Percentiles rank a stretch among this genome's conserved stretches.
phyloP scores from a whole-genome alignment of 2,329 filamentous ascomycete species.

The Phialophora expanda region DNA sequence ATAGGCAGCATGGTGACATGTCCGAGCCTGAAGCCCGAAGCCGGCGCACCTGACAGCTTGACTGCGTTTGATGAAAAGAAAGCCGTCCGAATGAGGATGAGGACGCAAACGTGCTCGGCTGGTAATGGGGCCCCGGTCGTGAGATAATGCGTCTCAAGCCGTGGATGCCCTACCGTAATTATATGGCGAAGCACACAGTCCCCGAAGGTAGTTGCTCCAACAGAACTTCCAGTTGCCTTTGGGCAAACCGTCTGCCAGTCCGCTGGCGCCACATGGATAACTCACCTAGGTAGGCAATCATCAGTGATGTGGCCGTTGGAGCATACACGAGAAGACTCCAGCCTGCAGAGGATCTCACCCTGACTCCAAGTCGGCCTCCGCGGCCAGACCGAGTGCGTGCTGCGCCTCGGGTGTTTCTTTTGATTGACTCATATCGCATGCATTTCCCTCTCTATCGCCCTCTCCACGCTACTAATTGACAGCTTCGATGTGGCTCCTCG shows the following conservation, averaged over 20 bases:
- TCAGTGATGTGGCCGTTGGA: not conserved
- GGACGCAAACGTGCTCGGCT: not conserved
- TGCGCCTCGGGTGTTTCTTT: not conserved
- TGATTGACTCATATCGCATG: not conserved
- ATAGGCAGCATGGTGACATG: not conserved
- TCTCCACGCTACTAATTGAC: not conserved
- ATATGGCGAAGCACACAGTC: not conserved
- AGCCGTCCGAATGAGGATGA: not conserved
- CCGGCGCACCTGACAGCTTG: not conserved
- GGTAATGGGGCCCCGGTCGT: not conserved
- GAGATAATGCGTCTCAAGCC: not conserved
- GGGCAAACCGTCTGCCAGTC: not conserved
- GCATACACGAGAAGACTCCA: not conserved
- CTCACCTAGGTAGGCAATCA: not conserved
- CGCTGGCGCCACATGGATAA: not conserved
- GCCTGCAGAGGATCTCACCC: not conserved
- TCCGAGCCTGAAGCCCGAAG: not conserved
- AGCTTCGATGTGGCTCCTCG: constrained; percentile 7
- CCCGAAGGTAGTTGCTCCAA: not conserved
- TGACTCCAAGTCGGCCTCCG: not conserved
- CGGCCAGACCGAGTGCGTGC: not conserved
- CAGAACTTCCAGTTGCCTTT: not conserved
- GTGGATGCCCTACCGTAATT: not conserved
- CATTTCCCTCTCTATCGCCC: not conserved
- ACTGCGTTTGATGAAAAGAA: not conserved